Evolutionary conservation across 2,329 filamentous ascomycete species (phyloP), one percentile per base, ranked within the genome.

Genomic region (Colletotrichum musae): DNA sequence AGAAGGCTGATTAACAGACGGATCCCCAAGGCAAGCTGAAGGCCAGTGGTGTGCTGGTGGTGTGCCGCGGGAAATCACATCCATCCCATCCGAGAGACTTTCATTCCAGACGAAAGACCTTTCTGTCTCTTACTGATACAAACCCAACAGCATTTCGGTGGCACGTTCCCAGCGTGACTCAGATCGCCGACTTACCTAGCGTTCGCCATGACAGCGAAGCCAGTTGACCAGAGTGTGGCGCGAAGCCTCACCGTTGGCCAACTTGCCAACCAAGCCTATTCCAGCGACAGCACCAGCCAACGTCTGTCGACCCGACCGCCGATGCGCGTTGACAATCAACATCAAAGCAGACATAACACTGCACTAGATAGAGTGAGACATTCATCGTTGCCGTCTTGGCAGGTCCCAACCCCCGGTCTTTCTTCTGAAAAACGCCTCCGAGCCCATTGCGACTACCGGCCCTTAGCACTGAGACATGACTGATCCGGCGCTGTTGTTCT

Each of bases 121-220:
- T 48, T 62, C 50, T 62, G 59, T 62, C 59, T 62, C 50, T 53
- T 54, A 50, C 36, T 60, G 58, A 60, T 50, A 60, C 50, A 62
- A 32, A 62, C 48, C n/a, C 24, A 54, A 28, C 32, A 12, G 28
- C 48, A 52, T 12, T 43, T 43, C 56, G 18, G 18, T 28, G 6
- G 9, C 16, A 60, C 26, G 28, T 32, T 52, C 41, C 9, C 16
- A 13, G 21, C 58, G 47, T 60, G 43, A 60, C 47, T 60, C 58
- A 43, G 58, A 41, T 52, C 47, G 39, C 32, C 48, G 16, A 28
- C 58, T 60, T 41, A 28, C 58, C 52, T 41, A 18, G 53, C 51
- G 26, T 26, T 58, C 52, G 64, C 51, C 36, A 57, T 54, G 65
- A 58, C 64, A 56, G 43, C 47, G 39, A 36, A 47, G 6, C 24